Conservation (phyloP, 1,139 yeast genomes). For the Candida tunisiensis region DNA sequence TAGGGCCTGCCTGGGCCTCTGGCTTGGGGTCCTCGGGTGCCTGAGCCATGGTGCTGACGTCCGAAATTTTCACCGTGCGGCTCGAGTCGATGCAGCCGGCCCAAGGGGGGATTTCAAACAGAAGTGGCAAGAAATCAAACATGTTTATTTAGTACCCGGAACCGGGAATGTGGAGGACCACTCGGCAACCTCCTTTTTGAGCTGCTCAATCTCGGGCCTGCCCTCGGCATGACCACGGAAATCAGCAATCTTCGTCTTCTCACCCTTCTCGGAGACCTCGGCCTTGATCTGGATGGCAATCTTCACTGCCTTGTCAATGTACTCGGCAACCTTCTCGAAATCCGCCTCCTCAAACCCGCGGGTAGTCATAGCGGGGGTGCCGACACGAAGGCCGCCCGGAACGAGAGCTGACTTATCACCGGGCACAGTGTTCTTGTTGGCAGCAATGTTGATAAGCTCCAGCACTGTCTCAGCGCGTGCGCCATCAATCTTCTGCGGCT, state of each 20-base stretch:
- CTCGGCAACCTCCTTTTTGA: conserved; percentile 64
- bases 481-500: conserved; percentile 87
- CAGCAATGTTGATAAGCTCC: conserved; percentile 89
- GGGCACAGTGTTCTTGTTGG: conserved; percentile 94
- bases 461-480: conserved; percentile 94
- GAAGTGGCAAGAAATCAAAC: conserved; percentile 2
- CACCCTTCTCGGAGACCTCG: conserved; percentile 56
- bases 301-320: conserved; percentile 70
- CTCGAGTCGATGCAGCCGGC: no score
- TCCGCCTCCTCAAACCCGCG: conserved; percentile 88
- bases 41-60: no score
- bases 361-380: conserved; percentile 98
- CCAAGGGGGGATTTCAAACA: no score
- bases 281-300: conserved; percentile 65
- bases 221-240: conserved; percentile 67
- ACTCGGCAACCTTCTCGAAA: conserved; percentile 64
- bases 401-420: conserved; percentile 96
- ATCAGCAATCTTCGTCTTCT: conserved; percentile 78
- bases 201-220: conserved; percentile 43
- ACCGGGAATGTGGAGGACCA: conserved; percentile 96
- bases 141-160: conserved; percentile 55
- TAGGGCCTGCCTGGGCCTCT: no score
- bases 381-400: conserved; percentile 96
- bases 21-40: no score
- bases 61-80: no score